Base-by-base conservation (phyloP, 495 filamentous ascomycete species). In the Clavariopsis aquatica region DNA sequence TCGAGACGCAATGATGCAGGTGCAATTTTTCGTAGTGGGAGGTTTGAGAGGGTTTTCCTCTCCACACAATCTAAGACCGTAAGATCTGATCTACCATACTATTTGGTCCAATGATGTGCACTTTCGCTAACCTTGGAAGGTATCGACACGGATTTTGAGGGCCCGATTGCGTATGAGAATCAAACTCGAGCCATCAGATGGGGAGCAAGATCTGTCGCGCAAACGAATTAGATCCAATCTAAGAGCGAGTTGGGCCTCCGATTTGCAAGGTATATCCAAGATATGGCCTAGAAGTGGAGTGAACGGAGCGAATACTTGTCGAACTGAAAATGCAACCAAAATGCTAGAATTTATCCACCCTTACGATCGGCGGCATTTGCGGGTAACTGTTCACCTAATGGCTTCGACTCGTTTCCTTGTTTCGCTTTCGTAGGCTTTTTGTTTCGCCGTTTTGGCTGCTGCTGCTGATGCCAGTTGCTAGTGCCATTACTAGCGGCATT, bases 311-410 rank as follows among this genome's bases (percentile, higher is more conserved):
- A 9, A 17, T 24, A 22, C 7, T 51, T 4, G 47, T 8, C 47
- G 12, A 22, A n/a, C 10, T 23, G 26, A 2, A 17, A 15, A 2
- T 51, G n/a, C 38, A 17, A 43, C 38, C 9, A 8, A n/a, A 43
- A 43, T 43, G 38, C n/a, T 17, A 49, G 45, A 19, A 57, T 38
- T 62, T 66, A 80, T 4, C 78, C 78, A 17, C 78, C 78, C 60
- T 80, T 80, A 58, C 76, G 70, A 56, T 79, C 77, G 1, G 68
- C 60, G 62, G 74, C 75, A 64, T 75, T 75, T 5, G 64, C 65
- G 9, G 77, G 77, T 56, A 78, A 26, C 0, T 67, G 58, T 60
- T 80, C 73, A 23, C 72, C 74, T 24, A 57, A 19, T 22, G 15
- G 23, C 20, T 63, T 66, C 5, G 54, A 20, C 36, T 57, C 66